Evolutionary conservation across 768 basidiomycete genomes (phyloP), one percentile per base, ranked within the genome.

Genomic region (Tylopilus plumbeoviolaceoides): DNA sequence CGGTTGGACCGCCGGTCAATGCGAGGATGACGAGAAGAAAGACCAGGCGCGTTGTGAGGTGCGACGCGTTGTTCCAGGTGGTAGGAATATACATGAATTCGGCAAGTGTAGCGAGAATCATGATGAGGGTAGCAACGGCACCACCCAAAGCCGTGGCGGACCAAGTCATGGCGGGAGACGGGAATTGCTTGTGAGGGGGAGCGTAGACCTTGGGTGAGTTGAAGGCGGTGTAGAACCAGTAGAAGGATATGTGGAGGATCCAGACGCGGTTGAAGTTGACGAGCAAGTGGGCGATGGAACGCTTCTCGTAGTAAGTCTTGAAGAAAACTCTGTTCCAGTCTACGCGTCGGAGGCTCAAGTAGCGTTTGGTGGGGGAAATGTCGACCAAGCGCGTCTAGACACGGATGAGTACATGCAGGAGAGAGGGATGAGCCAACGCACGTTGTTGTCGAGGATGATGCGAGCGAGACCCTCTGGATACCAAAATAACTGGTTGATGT

Each of bases 211-310:
- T 84, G 8, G 95, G 94, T 0, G 94, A 91, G 74, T 98, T 94
- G 80, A 86, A 97, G n/a, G 97, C 85, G 9, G 95, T 98, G 74
- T 92, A 98, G 74, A 92, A 98, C 83, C 91, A 99, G 76, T 85
- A 98, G 48, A 95, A 72, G 8, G 94, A 80, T 54, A 99, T 77
- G 66, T 99, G 97, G 51, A 95, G 77, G 63, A 99, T 92, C 97
- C 97, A 99, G 65, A 99, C 81, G 38, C 97, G 92, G 72, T 99
- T 99, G 76, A 99, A 99, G 74, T 99, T 98, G 78, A 98, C 93
- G 58, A 98, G 80, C 35, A 98, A 81, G 72, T 99, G 97, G 14
- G 87, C 85, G 53, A 79, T 80, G 39, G 95, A 97, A 20, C 97
- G 92, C 67, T 95, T 94, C 74, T 99, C 97, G 59, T 83, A 91